These are phyloP conservation scores for Paracoccidioides lutzii DNA, from an alignment of 2,329 filamentous ascomycete genomes.

Conservation along the genomic window DNA sequence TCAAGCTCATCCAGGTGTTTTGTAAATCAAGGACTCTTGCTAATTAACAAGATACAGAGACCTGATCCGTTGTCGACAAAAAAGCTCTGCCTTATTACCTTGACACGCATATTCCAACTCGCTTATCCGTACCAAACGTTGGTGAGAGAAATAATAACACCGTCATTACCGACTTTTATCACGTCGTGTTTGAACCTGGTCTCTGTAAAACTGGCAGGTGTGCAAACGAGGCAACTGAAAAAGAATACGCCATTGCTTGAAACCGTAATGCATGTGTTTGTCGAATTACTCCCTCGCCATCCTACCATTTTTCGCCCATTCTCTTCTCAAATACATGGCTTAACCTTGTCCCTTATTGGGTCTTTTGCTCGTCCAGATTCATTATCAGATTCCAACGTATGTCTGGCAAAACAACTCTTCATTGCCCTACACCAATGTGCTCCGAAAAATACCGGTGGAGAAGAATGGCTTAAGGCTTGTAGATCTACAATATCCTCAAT, in stretches of 20 bases:
- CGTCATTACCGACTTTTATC: slow-evolving; percentile 62
- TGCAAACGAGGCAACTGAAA: slow-evolving; percentile 24
- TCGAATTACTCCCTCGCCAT: slow-evolving; percentile 62
- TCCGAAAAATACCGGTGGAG: slow-evolving; percentile 60
- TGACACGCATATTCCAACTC: slow-evolving; percentile 72
- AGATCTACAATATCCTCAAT: slow-evolving; percentile 48
- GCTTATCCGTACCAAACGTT: slow-evolving; percentile 73
- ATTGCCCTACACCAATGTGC: slow-evolving; percentile 67
- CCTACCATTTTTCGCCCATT: slow-evolving; percentile 72
- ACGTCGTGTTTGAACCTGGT: slow-evolving; percentile 57
- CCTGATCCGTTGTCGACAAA: slow-evolving; percentile 63
- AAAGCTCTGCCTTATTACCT: slow-evolving; percentile 59
- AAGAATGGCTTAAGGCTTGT: slow-evolving; percentile 65
- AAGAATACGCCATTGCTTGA: slow-evolving; percentile 44
- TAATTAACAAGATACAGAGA: slow-evolving; percentile 41
- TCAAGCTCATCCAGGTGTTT: neutral
- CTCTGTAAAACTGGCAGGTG: slow-evolving; percentile 33
- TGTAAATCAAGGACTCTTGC: neutral
- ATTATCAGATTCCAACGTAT: slow-evolving; percentile 41
- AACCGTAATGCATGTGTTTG: slow-evolving; percentile 57
- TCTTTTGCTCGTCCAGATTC: slow-evolving; percentile 42
- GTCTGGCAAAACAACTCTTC: slow-evolving; percentile 50
- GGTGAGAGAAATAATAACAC: slow-evolving; percentile 76
- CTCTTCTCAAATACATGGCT: slow-evolving; percentile 51
- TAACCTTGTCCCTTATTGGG: slow-evolving; percentile 49